A percentile compares a stretch with the other conserved stretches of the same genome.
These are phyloP conservation scores for Histomonas meleagridis DNA, from an alignment of 208 protist species.

Conservation along the genomic window DNA sequence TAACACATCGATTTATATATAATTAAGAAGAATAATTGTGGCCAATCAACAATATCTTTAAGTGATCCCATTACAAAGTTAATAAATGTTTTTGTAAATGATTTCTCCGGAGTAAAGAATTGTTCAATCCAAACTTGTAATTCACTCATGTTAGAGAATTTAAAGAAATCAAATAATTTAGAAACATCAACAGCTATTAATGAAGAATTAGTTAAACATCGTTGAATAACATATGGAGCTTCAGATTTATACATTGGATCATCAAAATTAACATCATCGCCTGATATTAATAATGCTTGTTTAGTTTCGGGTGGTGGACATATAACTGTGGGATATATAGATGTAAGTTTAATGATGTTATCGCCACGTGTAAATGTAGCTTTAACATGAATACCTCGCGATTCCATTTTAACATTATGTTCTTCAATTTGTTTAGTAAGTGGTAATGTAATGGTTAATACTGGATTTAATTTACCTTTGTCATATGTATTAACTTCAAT, in stretches of 20 bases:
- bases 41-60: background rate
- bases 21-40: background rate
- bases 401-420: no score
- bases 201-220: background rate
- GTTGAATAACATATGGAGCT: background rate
- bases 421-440: no score
- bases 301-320: no score
- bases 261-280: background rate
- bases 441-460: no score
- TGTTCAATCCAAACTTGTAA: background rate
- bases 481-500: no score
- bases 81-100: background rate
- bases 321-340: no score
- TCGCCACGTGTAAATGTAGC: no score
- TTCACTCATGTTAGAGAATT: background rate
- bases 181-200: background rate
- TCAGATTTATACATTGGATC: background rate
- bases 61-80: background rate
- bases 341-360: no score
- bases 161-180: background rate
- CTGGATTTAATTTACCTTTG: no score
- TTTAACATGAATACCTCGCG: no score
- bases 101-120: background rate
- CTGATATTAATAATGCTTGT: no score
- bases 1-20: background rate